Evolutionary conservation across 163 green algal genomes (phyloP).

Genomic region (Smithsoniella earleae): DNA sequence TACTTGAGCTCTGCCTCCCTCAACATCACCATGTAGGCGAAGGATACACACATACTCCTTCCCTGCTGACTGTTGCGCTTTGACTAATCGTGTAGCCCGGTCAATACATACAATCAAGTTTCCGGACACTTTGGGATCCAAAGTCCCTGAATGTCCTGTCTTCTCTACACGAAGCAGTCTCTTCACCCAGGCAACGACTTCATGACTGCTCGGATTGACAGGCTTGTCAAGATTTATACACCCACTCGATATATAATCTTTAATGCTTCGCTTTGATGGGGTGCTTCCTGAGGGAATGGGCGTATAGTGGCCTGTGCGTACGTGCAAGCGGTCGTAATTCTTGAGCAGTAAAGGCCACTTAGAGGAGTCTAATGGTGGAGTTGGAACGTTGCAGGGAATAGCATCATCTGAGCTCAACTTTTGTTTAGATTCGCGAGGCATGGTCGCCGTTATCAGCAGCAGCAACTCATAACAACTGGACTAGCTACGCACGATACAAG

Average conservation of each 20-base stretch:
- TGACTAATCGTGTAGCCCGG: conserved; percentile 92
- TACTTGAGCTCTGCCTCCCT: conserved; percentile 66
- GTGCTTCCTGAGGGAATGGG: conserved; percentile 87
- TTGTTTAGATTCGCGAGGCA: no score
- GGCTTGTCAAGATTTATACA: conserved; percentile 99
- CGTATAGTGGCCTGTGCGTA: conserved; percentile 96
- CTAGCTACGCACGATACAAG: no score
- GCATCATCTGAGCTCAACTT: no score
- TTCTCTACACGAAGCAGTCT: conserved; percentile 96
- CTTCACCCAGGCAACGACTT: conserved; percentile 95
- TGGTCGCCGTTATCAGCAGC: no score
- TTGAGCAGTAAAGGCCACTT: conserved; percentile 94
- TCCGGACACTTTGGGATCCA: conserved; percentile 97
- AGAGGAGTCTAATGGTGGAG: no score
- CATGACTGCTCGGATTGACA: conserved; percentile 90
- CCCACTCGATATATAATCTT: conserved; percentile 76
- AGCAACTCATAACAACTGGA: no score
- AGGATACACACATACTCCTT: conserved; percentile 99
- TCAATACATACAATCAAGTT: conserved; percentile 97
- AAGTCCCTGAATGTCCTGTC: conserved; percentile 92
- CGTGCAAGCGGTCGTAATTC: conserved; percentile 95
- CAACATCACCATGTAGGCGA: conserved; percentile 61
- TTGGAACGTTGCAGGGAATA: no score
- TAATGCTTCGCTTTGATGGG: conserved; percentile 72
- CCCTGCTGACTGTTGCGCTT: conserved; percentile 93